These are phyloP conservation scores for Solanum raphanifolium DNA, from an alignment of 257 asterid genomes.

Conservation along the genomic window DNA sequence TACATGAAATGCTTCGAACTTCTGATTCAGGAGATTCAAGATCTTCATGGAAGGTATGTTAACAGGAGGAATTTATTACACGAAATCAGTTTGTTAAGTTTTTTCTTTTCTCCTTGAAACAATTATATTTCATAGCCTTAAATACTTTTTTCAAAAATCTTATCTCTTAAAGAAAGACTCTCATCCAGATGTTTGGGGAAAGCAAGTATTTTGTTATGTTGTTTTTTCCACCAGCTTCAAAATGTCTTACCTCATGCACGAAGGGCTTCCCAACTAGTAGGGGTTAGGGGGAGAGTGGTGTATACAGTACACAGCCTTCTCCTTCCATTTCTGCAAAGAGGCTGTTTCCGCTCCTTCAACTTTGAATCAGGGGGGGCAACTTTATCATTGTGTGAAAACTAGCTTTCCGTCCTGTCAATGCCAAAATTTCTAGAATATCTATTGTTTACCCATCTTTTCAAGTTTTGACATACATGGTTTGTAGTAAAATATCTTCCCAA, in stretches of 20 bases:
- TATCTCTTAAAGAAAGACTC: background rate
- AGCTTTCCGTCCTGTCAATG: background rate
- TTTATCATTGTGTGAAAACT: background rate
- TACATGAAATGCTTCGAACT: slow-evolving; percentile 80
- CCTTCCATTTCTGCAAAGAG: background rate
- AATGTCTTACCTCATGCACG: background rate
- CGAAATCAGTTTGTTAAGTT: background rate
- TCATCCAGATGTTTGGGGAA: background rate
- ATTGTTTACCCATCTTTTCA: background rate
- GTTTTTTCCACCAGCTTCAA: background rate
- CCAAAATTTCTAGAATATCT: background rate
- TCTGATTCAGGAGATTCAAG: slow-evolving; percentile 56
- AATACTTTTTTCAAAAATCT: background rate
- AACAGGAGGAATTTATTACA: background rate
- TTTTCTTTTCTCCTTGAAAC: background rate
- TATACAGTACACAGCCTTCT: background rate
- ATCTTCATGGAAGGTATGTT: slow-evolving; percentile 89
- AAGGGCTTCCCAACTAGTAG: background rate
- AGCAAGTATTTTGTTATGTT: background rate
- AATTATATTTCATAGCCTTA: background rate
- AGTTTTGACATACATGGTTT: background rate
- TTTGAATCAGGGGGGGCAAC: background rate
- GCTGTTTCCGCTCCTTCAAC: background rate
- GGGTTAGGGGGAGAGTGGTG: background rate
- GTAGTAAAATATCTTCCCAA: background rate